Evolutionary conservation across 257 asterid species (phyloP), one percentile per base, ranked within the genome.

Genomic region (Mentha longifolia): DNA sequence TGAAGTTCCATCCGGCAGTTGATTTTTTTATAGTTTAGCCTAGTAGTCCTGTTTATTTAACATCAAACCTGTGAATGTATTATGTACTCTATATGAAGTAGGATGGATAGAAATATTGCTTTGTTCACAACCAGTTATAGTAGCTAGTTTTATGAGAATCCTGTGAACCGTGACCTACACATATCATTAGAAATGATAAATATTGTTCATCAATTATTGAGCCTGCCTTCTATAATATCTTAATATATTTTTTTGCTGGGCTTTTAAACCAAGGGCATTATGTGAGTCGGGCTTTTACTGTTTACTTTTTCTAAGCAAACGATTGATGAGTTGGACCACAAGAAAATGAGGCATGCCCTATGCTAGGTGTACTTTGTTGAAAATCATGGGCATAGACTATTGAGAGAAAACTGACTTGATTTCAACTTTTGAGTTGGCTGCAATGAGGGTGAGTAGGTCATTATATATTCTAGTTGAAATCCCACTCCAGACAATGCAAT

Each of bases 371-470:
- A 61, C 41, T 49, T 74, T 41, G 33, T 50, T 45, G 45, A 46
- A 20, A 19, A 41, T 22, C 46, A 72, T 77, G 74, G 52, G 12
- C 28, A 12, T 42, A 16, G 11, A 35, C 39, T 5, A 35, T 35
- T 5, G 46, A 49, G 74, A 46, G 22, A 72, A 16, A 37, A 11
- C 41, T 67, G 35, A 47, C 33, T 62, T 63, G 31, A 49, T 33
- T 30, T 56, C 67, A 52, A 72, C 61, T 61, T 28, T 67, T 41
- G 52, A 42, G 47, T 50, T 63, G 63, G 46, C 67, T 69, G 51
- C 61, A 10, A 62, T 41, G 13, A 17, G 73, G 70, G 46, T 22
- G 19, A 45, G 25, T n/a, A 71, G 37, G 19, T 25, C 14, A 45
- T 7, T 37, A 7, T 57, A 45, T 45, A 62, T 43, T 57, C 3